Evolutionary conservation across 805 yeast species (phyloP), one percentile per base, ranked within the genome.

Genomic region (Saccharomycopsis sp.): DNA sequence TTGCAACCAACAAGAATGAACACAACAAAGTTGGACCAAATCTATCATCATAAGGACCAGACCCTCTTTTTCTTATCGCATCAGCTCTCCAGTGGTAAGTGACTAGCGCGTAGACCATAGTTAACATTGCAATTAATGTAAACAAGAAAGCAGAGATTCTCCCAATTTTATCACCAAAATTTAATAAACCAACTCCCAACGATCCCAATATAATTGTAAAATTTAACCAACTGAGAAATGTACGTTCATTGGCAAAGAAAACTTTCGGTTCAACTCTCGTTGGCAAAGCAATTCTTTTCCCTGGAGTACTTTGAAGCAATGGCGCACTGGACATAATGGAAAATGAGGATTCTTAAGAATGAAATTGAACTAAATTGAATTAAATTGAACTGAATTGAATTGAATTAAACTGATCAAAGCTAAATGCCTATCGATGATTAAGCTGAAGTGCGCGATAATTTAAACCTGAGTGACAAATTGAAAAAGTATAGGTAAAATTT

Each of bases 1-100:
- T 97, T 1, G 99, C 97, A 39, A 88, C 78, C 53, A 93, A 71
- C 58, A 93, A 72, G 69, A 93, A 93, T 70, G 90, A 74, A 68
- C 98, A 93, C 57, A 93, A 75, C 85, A 90, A 81, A 13, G 99
- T 94, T 38, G 99, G 98, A 37, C 99, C 99, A 55, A 93, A 82
- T 61, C 98, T 79, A 66, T 93, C 99, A 60, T 93, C 99, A 62
- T 93, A 93, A n/a, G 98, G 98, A 39, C 98, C 98, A 11, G 95
- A 79, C 34, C 98, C 98, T 66, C 97, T 81, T 67, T 90, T 76
- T 65, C 99, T 81, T 55, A 93, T 93, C 48, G 98, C 98, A 61
- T 89, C 87, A 1, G 98, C 98, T 71, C 99, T 85, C 98, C 98
- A 94, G 66, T 93, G 99, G 64, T 93, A 93, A 9, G 97, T 93